Evolutionary conservation across 2,329 filamentous ascomycete genomes (phyloP).

Genomic region (Ophiostoma ulmi): DNA sequence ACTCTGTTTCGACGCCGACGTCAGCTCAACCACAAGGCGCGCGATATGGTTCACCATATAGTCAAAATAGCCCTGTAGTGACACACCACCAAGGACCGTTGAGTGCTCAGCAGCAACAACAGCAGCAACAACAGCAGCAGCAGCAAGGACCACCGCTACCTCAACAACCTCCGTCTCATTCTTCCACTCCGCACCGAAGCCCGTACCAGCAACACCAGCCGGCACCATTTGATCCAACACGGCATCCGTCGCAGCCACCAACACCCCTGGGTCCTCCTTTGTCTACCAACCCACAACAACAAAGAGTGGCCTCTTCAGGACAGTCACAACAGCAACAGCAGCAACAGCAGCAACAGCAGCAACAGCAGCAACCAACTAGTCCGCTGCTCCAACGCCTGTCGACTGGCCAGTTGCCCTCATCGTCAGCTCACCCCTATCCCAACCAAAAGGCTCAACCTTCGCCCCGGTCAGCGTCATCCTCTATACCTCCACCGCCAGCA

Average conservation of each 20-base stretch:
- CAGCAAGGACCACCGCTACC: not conserved
- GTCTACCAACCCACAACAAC: constrained; percentile 15
- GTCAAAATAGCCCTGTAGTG: constrained; percentile 11
- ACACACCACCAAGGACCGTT: constrained; percentile 10
- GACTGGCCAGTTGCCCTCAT: constrained; percentile 21
- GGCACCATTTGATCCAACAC: constrained; percentile 7
- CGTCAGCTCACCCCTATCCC: not conserved
- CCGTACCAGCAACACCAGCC: not conserved
- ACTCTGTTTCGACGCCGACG: not conserved
- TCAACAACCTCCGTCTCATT: not conserved
- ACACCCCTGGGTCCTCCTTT: constrained; percentile 13
- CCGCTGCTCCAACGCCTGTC: constrained; percentile 54
- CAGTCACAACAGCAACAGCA: constrained; percentile 8
- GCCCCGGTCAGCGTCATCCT: constrained; percentile 33
- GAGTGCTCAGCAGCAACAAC: not conserved
- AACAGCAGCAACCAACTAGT: constrained; percentile 50
- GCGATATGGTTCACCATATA: not conserved
- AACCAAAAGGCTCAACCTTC: constrained; percentile 27
- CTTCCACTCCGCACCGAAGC: not conserved
- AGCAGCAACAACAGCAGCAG: not conserved
- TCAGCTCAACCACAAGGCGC: not conserved
- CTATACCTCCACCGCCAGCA: constrained; percentile 2
- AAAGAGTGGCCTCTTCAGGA: constrained; percentile 10
- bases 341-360: constrained; percentile 16
- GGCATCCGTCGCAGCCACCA: constrained; percentile 4